Percentiles rank a stretch among this genome's conserved stretches.
Conservation (phyloP, 768 basidiomycete genomes). For the Pisolithus albus region DNA sequence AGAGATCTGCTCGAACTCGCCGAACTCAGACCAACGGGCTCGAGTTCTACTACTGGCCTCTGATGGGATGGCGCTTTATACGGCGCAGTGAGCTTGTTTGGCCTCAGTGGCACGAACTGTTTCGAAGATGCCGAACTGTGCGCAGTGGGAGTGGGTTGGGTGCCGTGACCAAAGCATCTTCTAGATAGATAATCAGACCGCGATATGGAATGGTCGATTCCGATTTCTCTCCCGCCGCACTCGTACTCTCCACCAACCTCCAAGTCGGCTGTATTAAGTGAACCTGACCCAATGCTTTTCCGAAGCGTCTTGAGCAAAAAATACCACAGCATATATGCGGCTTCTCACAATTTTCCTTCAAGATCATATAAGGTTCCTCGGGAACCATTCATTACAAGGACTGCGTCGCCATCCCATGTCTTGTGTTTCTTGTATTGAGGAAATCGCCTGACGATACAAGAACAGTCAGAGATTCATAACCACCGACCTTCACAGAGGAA, state of each 20-base stretch:
- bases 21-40: constrained; percentile 33
- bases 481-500: neutral
- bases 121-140: constrained; percentile 27
- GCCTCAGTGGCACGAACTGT: constrained; percentile 28
- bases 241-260: constrained; percentile 32
- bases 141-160: constrained; percentile 13
- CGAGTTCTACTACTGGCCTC: constrained; percentile 31
- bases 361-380: constrained; percentile 51
- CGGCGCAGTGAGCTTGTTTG: constrained; percentile 16
- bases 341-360: constrained; percentile 58
- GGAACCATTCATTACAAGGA: constrained; percentile 45
- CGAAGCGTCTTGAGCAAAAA: neutral
- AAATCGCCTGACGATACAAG: constrained; percentile 41
- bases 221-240: constrained; percentile 53
- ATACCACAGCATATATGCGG: neutral
- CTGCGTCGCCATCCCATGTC: constrained; percentile 82
- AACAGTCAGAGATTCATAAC: neutral
- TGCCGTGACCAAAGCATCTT: constrained; percentile 48
- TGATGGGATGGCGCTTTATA: constrained; percentile 16
- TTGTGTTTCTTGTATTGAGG: constrained; percentile 79
- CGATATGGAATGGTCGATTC: constrained; percentile 54
- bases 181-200: constrained; percentile 57
- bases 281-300: constrained; percentile 49
- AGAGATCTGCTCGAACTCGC: constrained; percentile 6
- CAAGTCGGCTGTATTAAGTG: constrained; percentile 33